Percentiles rank a stretch among this genome's conserved stretches.
Evolutionary conservation across 176 grass and related monocot genomes (phyloP).

Genomic region (Musa troglodytarum): DNA sequence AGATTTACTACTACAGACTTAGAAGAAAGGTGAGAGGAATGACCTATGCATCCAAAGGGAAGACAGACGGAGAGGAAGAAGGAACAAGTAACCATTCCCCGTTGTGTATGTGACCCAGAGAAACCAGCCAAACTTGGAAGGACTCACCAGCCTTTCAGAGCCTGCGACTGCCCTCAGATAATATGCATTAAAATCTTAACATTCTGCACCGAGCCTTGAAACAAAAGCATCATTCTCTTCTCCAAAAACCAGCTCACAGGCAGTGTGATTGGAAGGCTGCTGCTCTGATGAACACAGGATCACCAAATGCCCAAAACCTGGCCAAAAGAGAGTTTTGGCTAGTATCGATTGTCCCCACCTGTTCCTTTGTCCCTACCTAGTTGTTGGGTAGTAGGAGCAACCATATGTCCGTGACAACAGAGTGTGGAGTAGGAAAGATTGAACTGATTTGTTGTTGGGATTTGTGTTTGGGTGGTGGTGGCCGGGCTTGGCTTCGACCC

Average conservation of each 20-base stretch:
- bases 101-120: too few relatives aligned
- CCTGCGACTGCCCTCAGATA: too few relatives aligned
- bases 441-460: constrained; percentile 12
- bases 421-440: constrained; percentile 13
- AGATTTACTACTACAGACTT: background rate
- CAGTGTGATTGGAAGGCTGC: background rate
- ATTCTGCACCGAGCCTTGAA: background rate
- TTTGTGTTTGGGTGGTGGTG: background rate
- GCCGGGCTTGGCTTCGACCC: too few relatives aligned
- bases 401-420: constrained; percentile 13
- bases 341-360: background rate
- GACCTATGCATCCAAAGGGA: too few relatives aligned
- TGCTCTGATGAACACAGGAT: background rate
- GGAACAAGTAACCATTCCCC: too few relatives aligned
- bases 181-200: background rate
- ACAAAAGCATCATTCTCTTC: background rate
- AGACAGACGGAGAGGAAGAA: too few relatives aligned
- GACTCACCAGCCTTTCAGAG: too few relatives aligned
- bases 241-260: background rate
- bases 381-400: constrained; percentile 44
- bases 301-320: background rate
- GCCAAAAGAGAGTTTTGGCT: constrained; percentile 2
- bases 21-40: too few relatives aligned
- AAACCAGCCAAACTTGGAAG: too few relatives aligned
- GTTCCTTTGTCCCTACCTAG: constrained; percentile 14